Base-by-base conservation (phyloP, 108 stramenopile species). In the Skeletonema costatum region DNA sequence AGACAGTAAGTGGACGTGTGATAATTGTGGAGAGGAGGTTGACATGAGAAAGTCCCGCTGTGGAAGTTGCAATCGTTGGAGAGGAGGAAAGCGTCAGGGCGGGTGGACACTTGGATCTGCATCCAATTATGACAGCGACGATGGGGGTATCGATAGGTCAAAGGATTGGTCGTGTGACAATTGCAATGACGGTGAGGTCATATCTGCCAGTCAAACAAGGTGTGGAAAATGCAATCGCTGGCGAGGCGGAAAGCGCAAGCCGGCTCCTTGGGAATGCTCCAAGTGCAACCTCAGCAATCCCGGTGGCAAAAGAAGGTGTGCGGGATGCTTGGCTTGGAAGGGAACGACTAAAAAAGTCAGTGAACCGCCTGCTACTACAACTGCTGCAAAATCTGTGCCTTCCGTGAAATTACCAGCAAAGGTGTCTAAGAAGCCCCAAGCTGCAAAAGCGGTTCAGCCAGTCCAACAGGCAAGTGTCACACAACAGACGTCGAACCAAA, bases 61-160 rank as follows among this genome's bases (percentile, higher is more conserved):
- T 51, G 76, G 76, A 25, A 69, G 59, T 19, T 77, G 76, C 31
- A 68, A 77, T 51, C 76, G 69, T 29, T 77, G 76, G 76, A 69
- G 42, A 61, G 76, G 68, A 19, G 76, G 76, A 51, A 66, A 66
- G 33, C 30, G 76, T 7, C 39, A 25, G 13, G 68, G 62, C 1
- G 68, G 68, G 19, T 77, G 76, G 76, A 77, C 44, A 19, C 31
- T 68, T 21, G 68, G 67, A 3, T 25, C 48, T 17, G 36, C 36
- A 33, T 32, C 29, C 16, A 68, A 60, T 36, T 46, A 73, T 5
- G 68, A 63, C 3, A 32, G 38, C n/a, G 74, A 74, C n/a, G 74
- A 74, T 66, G 65, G 56, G 9, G 53, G 53, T 4, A 66, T 74
- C 39, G 74, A 74, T 59, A 64, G 64, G 14, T 33, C 65, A 29